Conservation (phyloP, 1,284 basidiomycete species). For the Sporisorium exsertum region DNA sequence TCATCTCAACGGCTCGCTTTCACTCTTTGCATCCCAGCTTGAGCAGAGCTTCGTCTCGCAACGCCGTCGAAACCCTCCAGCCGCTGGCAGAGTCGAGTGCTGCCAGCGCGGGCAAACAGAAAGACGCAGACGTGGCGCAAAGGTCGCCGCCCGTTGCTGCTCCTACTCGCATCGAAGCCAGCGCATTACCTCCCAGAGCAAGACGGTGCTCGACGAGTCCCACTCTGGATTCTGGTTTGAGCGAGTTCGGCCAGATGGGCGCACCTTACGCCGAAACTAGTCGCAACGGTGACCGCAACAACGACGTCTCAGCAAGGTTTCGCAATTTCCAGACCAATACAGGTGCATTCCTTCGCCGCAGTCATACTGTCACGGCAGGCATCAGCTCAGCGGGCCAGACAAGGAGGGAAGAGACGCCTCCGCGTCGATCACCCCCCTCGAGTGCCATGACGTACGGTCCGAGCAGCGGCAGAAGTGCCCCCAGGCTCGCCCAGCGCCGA, state of each 20-base stretch:
- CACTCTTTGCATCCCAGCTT: constrained; percentile 26
- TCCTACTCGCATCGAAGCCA: constrained; percentile 5
- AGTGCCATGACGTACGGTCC: constrained; percentile 34
- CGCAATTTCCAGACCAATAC: constrained; percentile 35
- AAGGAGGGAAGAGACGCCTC: constrained; percentile 1
- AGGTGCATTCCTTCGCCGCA: constrained; percentile 41
- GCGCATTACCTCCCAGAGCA: constrained; percentile 8
- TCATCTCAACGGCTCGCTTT: constrained; percentile 29
- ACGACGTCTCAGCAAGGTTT: constrained; percentile 30
- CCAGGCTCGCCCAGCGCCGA: constrained; percentile 27
- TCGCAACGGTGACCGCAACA: constrained; percentile 13
- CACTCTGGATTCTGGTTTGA: constrained; percentile 29
- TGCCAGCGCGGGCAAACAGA: not conserved
- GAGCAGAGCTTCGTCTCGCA: constrained; percentile 30
- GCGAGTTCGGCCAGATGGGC: constrained; percentile 51
- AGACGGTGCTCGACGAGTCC: constrained; percentile 25
- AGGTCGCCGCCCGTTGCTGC: constrained; percentile 10
- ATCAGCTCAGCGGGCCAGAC: constrained; percentile 15
- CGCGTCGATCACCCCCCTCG: constrained; percentile 16
- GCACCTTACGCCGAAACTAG: constrained; percentile 26
- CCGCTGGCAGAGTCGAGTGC: constrained; percentile 42
- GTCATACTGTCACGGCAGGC: constrained; percentile 33
- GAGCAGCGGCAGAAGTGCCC: constrained; percentile 32
- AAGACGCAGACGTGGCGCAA: not conserved
- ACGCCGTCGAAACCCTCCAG: constrained; percentile 40